A percentile compares a stretch with the other conserved stretches of the same genome.
Conservation (phyloP, 495 filamentous ascomycete species). For the Tetracladium setigerum region DNA sequence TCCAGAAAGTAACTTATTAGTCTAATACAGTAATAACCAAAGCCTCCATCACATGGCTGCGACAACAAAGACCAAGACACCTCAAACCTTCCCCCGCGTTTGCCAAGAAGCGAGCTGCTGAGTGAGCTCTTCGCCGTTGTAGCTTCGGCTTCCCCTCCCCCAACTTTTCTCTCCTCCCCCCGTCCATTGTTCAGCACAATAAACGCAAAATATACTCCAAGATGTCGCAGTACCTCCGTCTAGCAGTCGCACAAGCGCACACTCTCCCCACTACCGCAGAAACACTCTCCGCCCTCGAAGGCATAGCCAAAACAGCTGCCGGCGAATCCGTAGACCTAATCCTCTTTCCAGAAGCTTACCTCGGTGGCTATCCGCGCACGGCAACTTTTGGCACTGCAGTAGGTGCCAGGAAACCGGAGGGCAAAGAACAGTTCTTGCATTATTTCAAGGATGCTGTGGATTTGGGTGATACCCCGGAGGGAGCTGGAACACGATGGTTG, state of each 20-base stretch:
- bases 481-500: conserved; percentile 69
- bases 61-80: too few species aligned
- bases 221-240: conserved; percentile 38
- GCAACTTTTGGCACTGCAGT: conserved; percentile 68
- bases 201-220: neutral
- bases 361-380: conserved; percentile 90
- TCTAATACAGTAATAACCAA: too few species aligned
- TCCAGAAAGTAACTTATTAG: too few species aligned
- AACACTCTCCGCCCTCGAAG: conserved; percentile 59
- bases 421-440: conserved; percentile 74
- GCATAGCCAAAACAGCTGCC: conserved; percentile 44
- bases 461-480: conserved; percentile 76
- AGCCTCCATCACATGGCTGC: too few species aligned
- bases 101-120: too few species aligned
- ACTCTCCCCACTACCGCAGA: conserved; percentile 55
- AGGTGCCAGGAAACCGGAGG: conserved; percentile 56
- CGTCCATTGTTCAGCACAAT: neutral
- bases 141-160: neutral
- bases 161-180: neutral
- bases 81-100: too few species aligned
- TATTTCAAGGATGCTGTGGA: conserved; percentile 79
- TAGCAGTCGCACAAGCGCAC: conserved; percentile 72
- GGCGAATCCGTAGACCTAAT: conserved; percentile 59
- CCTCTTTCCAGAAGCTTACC: conserved; percentile 88
- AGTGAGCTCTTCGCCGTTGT: too few species aligned